Evolutionary conservation across 1,284 basidiomycete genomes (phyloP).

Genomic region (Serendipita sp.): DNA sequence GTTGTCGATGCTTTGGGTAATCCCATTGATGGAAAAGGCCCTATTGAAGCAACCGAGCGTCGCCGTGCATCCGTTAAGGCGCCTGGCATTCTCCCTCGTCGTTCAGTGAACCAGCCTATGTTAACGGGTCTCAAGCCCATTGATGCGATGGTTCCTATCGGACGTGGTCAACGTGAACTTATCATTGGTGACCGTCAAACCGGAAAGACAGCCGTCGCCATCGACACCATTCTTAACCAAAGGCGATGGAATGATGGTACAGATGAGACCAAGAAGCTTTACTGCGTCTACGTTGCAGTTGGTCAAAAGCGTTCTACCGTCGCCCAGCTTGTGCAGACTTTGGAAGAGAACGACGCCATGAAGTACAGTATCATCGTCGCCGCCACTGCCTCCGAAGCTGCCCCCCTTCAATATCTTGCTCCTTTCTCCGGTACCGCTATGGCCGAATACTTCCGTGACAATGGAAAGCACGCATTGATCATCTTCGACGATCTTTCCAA

Average conservation of each 20-base stretch:
- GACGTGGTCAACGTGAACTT: slow-evolving; percentile 99
- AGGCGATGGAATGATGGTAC: slow-evolving; percentile 97
- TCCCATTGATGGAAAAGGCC: slow-evolving; percentile 98
- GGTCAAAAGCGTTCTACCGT: slow-evolving; percentile 99
- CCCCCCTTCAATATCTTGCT: slow-evolving; percentile 96
- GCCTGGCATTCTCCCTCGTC: slow-evolving; percentile 96
- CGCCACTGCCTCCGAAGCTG: slow-evolving; percentile 97
- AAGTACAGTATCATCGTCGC: slow-evolving; percentile 99
- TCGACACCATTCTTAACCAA: slow-evolving; percentile 99
- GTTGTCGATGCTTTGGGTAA: slow-evolving; percentile 99
- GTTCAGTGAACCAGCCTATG: slow-evolving; percentile 99
- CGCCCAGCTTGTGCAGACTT: slow-evolving; percentile 96
- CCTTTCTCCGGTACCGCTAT: slow-evolving; percentile 99
- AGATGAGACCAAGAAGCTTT: slow-evolving; percentile 95
- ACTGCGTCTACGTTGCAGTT: slow-evolving; percentile 99
- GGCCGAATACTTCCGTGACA: slow-evolving; percentile 99
- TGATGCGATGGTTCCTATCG: slow-evolving; percentile 99
- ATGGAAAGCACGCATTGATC: slow-evolving; percentile 93
- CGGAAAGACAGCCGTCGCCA: slow-evolving; percentile 96
- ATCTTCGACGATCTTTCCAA: slow-evolving; percentile 99
- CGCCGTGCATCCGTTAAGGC: slow-evolving; percentile 97
- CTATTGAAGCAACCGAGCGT: slow-evolving; percentile 84
- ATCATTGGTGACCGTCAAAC: slow-evolving; percentile 99
- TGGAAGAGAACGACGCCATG: slow-evolving; percentile 99
- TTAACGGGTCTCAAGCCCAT: slow-evolving; percentile 99